A percentile compares a stretch with the other conserved stretches of the same genome.
phyloP scores from a whole-genome alignment of 306 rosid species.

The Glycine latifolia region DNA sequence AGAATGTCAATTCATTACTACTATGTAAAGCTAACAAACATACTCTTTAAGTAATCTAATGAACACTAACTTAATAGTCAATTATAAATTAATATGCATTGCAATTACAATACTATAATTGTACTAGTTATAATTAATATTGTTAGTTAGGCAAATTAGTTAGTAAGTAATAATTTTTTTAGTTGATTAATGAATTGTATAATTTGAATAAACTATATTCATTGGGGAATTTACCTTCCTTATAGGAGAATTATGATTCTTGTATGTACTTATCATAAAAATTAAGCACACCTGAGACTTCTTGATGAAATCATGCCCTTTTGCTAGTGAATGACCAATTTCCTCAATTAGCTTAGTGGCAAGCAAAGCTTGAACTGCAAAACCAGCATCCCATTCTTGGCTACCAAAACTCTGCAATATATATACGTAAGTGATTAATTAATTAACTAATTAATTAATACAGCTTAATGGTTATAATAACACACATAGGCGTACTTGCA shows the following conservation, averaged over 20 bases:
- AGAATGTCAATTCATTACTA: background rate
- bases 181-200: background rate
- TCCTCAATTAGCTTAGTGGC: slow-evolving; percentile 62
- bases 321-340: slow-evolving; percentile 58
- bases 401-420: slow-evolving; percentile 71
- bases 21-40: background rate
- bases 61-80: background rate
- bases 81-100: background rate
- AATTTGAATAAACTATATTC: background rate
- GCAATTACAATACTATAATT: background rate
- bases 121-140: background rate
- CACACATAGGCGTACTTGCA: slow-evolving; percentile 55
- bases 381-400: slow-evolving; percentile 74
- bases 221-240: background rate
- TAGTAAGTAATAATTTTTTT: background rate
- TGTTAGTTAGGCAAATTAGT: background rate
- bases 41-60: background rate
- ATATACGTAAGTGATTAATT: background rate
- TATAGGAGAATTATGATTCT: background rate
- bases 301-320: slow-evolving; percentile 72
- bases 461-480: background rate
- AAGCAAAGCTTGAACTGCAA: slow-evolving; percentile 72
- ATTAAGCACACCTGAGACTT: slow-evolving; percentile 62
- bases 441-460: background rate
- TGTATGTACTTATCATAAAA: background rate